A percentile compares a stretch with the other conserved stretches of the same genome.
Evolutionary conservation across 2,329 filamentous ascomycete genomes (phyloP).

Genomic region (Penicillium rolfsii): DNA sequence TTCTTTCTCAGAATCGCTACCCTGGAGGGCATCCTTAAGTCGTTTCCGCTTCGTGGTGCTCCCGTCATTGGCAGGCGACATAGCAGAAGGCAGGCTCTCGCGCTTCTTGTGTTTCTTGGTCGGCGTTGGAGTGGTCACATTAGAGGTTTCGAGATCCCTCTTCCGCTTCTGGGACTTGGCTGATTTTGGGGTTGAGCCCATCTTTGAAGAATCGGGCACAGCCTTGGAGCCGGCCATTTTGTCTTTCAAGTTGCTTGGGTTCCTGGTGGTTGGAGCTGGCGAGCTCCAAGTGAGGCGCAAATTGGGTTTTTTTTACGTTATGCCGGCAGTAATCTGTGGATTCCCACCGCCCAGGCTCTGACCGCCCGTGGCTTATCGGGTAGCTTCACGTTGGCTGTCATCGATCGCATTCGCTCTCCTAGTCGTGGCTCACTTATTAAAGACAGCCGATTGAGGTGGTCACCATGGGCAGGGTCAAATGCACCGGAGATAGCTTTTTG

Average conservation of each 20-base stretch:
- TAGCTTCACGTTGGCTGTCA: background rate
- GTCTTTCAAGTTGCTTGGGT: slow-evolving; percentile 16
- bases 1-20: slow-evolving; percentile 40
- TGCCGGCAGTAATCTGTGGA: slow-evolving; percentile 27
- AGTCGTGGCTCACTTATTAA: background rate
- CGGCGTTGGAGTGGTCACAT: slow-evolving; percentile 35
- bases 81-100: slow-evolving; percentile 22
- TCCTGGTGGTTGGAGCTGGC: slow-evolving; percentile 10
- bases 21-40: slow-evolving; percentile 26
- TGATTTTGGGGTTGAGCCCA: slow-evolving; percentile 24
- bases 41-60: slow-evolving; percentile 31
- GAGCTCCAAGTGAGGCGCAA: slow-evolving; percentile 10
- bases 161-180: slow-evolving; percentile 41
- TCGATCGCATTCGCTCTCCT: background rate
- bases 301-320: slow-evolving; percentile 24
- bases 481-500: background rate
- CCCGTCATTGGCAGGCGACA: slow-evolving; percentile 36
- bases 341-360: slow-evolving; percentile 8
- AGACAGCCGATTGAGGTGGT: slow-evolving; percentile 10
- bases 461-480: slow-evolving; percentile 28
- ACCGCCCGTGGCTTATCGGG: slow-evolving; percentile 10
- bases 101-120: slow-evolving; percentile 45
- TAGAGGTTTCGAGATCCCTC: slow-evolving; percentile 35
- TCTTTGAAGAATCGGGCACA: slow-evolving; percentile 48
- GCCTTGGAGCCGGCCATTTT: slow-evolving; percentile 57